These are phyloP conservation scores for Carex kokanica DNA, from an alignment of 176 grass and related monocot genomes.

Conservation along the genomic window DNA sequence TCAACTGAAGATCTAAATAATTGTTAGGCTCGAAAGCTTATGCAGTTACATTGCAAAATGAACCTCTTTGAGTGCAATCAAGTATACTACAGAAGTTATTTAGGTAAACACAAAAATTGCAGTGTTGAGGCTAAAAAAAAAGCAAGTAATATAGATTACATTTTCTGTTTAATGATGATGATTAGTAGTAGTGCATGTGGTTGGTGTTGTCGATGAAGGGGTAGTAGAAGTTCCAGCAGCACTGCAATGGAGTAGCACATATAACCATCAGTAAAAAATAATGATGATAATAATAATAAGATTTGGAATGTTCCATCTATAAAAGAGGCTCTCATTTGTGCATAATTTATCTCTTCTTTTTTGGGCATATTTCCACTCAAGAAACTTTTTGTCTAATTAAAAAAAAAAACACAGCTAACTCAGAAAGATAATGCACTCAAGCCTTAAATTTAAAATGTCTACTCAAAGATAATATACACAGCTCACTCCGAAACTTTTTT, in stretches of 20 bases:
- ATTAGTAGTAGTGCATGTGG: constrained; percentile 21
- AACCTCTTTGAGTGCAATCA: no score
- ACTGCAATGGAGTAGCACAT: constrained; percentile 30
- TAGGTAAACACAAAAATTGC: no score
- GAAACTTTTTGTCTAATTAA: not conserved
- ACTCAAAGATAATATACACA: not conserved
- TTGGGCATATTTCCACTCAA: not conserved
- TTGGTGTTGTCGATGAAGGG: not conserved
- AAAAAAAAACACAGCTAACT: not conserved
- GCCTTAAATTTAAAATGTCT: not conserved
- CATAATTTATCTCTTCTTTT: not conserved
- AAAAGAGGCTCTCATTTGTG: not conserved
- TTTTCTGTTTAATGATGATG: not conserved
- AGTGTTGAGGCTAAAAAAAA: no score
- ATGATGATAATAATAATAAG: not conserved
- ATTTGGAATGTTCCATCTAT: not conserved
- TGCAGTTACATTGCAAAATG: no score
- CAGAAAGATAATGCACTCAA: not conserved
- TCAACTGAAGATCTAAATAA: no score
- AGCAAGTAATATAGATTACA: no score
- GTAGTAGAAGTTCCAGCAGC: constrained; percentile 39
- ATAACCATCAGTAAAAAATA: not conserved
- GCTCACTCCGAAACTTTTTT: no score
- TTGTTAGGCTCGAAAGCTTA: no score
- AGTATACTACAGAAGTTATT: no score